Base-by-base conservation (phyloP, 2,329 filamentous ascomycete species). In the Monosporascus sp. region DNA sequence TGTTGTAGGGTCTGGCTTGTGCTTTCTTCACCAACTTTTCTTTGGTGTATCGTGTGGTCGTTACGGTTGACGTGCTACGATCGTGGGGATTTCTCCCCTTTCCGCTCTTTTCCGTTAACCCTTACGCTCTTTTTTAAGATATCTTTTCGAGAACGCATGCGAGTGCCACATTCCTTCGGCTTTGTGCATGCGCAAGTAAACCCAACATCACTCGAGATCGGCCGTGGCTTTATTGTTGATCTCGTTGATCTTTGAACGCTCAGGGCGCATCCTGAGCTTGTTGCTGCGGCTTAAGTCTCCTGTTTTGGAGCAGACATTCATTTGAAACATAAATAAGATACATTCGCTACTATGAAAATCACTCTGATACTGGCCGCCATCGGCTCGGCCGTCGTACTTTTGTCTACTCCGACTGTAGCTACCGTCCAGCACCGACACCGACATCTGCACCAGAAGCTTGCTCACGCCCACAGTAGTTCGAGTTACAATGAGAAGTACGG, bases 331-430 rank as follows among this genome's bases (percentile, higher is more conserved):
- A 31, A 38, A 27, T 47, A 53, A 27, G 47, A 54, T 46, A 46
- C 24, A n/a, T n/a, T 46, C 43, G 22, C 47, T 62, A 68, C 64
- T 58, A 85, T 84, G 82, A 84, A 77, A 71, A 64, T 78, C 66
- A 71, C 74, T 52, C 72, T 75, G 54, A 58, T 81, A 55, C 73
- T 78, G 58, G 70, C 75, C 65, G 74, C 74, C 63, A 58, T 83
- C 54, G 74, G 74, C 65, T 74, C 76, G 62, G 78, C 75, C 54
- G 64, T 77, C 45, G 60, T 79, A 25, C 64, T 83, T 43, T 64
- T 81, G 56, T 72, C 72, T 24, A 66, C 70, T 37, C 70, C 75
- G 35, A 68, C 68, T 50, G 66, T 69, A 50, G 68, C 69, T 11
- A 69, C 68, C 22, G 58, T 61, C 8, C 66, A 70, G 45, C 67